Percentiles rank a stretch among this genome's conserved stretches.
phyloP scores from a whole-genome alignment of 164 flowering plant species.

The Vitis rupestris region DNA sequence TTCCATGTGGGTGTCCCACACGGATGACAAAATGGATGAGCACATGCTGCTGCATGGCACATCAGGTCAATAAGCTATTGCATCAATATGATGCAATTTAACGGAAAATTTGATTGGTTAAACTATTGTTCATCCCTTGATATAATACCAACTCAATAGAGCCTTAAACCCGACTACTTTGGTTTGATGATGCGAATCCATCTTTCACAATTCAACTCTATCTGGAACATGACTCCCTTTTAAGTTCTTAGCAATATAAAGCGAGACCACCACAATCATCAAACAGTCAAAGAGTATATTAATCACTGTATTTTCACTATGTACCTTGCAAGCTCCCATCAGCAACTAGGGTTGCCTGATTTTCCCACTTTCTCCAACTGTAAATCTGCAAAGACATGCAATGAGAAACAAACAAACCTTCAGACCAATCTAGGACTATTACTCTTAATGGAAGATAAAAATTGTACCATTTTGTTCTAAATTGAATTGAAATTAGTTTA shows the following conservation, averaged over 20 bases:
- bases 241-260: conserved; percentile 14
- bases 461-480: neutral
- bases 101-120: neutral
- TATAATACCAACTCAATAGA: too few species aligned
- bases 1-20: neutral
- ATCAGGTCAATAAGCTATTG: neutral
- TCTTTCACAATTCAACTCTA: too few species aligned
- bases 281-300: neutral
- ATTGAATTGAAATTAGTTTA: neutral
- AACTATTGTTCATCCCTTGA: neutral
- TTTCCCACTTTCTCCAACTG: conserved; percentile 97
- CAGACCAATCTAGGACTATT: neutral
- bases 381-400: conserved; percentile 53
- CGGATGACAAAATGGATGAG: neutral
- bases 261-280: too few species aligned
- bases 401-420: neutral
- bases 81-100: neutral
- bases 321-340: conserved; percentile 61
- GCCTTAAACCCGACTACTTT: too few species aligned
- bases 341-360: conserved; percentile 36
- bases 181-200: too few species aligned
- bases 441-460: neutral
- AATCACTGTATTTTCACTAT: neutral
- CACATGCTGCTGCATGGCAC: neutral
- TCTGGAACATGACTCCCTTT: too few species aligned